A percentile compares a stretch with the other conserved stretches of the same genome.
These are phyloP conservation scores for Magnolia sinica DNA, from an alignment of 164 flowering plant species.

Conservation along the genomic window DNA sequence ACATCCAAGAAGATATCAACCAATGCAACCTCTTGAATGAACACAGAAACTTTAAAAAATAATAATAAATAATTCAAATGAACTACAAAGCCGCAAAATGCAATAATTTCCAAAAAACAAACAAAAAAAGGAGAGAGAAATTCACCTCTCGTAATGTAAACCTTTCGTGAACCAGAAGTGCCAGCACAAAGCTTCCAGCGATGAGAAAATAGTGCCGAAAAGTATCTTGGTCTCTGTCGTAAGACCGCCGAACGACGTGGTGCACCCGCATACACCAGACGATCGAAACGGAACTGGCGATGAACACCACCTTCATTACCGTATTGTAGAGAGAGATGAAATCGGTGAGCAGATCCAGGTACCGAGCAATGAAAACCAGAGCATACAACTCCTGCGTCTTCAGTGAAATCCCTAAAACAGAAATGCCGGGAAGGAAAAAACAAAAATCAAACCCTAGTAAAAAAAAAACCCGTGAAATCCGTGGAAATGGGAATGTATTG, in stretches of 20 bases:
- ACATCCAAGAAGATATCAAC: no score
- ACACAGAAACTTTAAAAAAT: background rate
- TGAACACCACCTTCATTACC: constrained; percentile 84
- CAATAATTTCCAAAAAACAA: background rate
- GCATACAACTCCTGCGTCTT: constrained; percentile 93
- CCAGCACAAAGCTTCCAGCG: constrained; percentile 40
- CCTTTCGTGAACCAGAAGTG: constrained; percentile 61
- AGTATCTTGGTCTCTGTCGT: constrained; percentile 73
- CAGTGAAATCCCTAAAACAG: constrained; percentile 64
- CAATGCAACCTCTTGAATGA: background rate
- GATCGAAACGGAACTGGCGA: constrained; percentile 65
- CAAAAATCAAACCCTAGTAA: constrained; percentile 6
- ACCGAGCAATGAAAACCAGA: constrained; percentile 72
- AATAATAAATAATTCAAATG: background rate
- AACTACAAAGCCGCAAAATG: background rate
- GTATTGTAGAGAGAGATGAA: constrained; percentile 74
- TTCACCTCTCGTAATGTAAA: constrained; percentile 75
- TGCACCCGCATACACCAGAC: constrained; percentile 86
- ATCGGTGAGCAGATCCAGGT: constrained; percentile 78
- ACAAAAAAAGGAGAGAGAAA: no score
- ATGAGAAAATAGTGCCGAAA: constrained; percentile 70
- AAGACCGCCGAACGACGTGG: constrained; percentile 51
- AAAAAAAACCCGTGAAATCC: background rate
- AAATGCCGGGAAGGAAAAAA: background rate
- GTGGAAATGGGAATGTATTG: background rate